Base-by-base conservation (phyloP, 495 filamentous ascomycete species). In the Lichina pygmaea region DNA sequence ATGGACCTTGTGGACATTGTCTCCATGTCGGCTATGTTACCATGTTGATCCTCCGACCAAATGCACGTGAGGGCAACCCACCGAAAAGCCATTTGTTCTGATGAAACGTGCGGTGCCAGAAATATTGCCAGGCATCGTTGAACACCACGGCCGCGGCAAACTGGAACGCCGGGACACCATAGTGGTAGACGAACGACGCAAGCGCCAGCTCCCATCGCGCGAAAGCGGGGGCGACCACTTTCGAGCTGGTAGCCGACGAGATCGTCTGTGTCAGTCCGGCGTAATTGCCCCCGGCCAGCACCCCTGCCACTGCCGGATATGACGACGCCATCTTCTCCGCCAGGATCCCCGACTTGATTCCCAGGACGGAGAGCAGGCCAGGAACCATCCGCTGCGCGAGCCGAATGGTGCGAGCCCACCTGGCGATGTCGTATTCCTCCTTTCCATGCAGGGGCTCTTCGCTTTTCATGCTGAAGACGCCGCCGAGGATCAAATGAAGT, bases 391-490 rank as follows among this genome's bases (percentile, higher is more conserved):
- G 48, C 47, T 57, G 51, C 8, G 42, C 47, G 13, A 48, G 43
- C 44, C 81, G 73, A 33, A 93, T 62, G 49, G 78, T 65, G 44
- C 68, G 74, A 7, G 81, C 82, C 79, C 81, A 89, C 39, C 80
- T 67, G 13, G 79, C 78, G 33, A 93, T 66, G 56, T 92, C 78
- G 54, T 85, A 85, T 24, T 78, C 73, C 54, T 92, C 83, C 51
- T 62, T 72, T 15, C 86, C 86, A 17, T 60, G 66, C 49, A 66
- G 68, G 34, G 81, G 73, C 30, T 60, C 58, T 16, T 67, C 64
- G 54, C 89, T 83, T 8, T 77, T 73, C 41, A 72, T 61, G 8
- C 68, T 62, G 37, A 92, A 58, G 1, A 66, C 55, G 24, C 71
- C 49, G 9, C 75, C 75, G 12, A 80, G 68, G 9, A 67, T 57